Evolutionary conservation across 192 early-diverging fungal genomes (phyloP), one percentile per base, ranked within the genome.

Genomic region (Coemansia sp.): DNA sequence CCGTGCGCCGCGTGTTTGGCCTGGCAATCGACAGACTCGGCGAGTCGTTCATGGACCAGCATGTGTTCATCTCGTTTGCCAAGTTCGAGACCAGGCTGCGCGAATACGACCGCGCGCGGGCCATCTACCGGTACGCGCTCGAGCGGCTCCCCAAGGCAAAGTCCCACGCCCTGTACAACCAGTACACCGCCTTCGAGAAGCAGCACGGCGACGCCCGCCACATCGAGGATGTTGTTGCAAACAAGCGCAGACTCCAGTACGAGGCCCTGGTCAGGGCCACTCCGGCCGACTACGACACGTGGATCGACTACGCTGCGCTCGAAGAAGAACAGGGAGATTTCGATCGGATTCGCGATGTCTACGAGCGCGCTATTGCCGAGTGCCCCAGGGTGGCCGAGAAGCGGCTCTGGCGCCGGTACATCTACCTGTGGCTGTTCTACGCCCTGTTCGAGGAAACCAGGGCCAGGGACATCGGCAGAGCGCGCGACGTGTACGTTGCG

Each of bases 341-440:
- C 10, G 88, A 87, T 5, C 90, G 90, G 37, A 88, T 95, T 11
- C 86, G 98, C n/a, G 94, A 98, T 54, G 86, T 96, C 8, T 99
- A 98, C 71, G 96, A 98, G 84, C 89, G 95, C 3, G 96, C 96
- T 6, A 94, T 99, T 68, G 91, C 92, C 9, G 88, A 96, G 66
- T 83, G 91, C 11, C 98, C 98, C 1, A 85, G 86, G 1, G 87
- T 93, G 4, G 80, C 85, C 19, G 96, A 97, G 58, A 99, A 99
- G 81, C 85, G 92, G 51, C 90, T 91, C 48, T 99, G 98, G 98
- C 82, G 96, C 58, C 85, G 97, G 41, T 99, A 99, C 73, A 97
- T 99, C 26, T 99, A 98, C 79, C 67, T 99, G n/a, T 99, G 98
- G 98, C 90, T 99, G 40, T 92, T 91, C 66, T 99, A 98, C 64